Percentiles rank a stretch among this genome's conserved stretches.
Conservation (phyloP, 2,329 filamentous ascomycete species). For the Arthrobotrys sphaeroides region DNA sequence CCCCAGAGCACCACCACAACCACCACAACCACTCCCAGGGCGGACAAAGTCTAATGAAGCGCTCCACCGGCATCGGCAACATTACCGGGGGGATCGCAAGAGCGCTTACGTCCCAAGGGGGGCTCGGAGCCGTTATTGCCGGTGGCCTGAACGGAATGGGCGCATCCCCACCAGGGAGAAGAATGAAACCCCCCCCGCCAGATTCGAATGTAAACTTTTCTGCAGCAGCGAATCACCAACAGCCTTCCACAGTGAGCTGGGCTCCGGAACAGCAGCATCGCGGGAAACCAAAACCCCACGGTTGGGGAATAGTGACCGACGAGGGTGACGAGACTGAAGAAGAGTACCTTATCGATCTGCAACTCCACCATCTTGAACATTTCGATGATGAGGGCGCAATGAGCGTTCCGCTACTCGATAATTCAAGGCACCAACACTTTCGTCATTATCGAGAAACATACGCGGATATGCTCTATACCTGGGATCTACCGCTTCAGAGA, state of each 20-base stretch:
- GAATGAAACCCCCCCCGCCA: not conserved
- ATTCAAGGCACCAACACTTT: slow-evolving; percentile 65
- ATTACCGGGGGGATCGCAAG: slow-evolving; percentile 46
- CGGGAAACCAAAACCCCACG: slow-evolving; percentile 24
- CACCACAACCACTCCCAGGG: slow-evolving; percentile 36
- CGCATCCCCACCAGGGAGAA: slow-evolving; percentile 35
- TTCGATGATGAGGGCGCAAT: slow-evolving; percentile 77
- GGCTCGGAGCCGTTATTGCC: slow-evolving; percentile 38
- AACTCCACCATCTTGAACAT: slow-evolving; percentile 70
- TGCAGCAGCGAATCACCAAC: slow-evolving; percentile 3
- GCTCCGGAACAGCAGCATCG: slow-evolving; percentile 50
- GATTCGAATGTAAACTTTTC: slow-evolving; percentile 9
- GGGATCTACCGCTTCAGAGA: slow-evolving; percentile 71
- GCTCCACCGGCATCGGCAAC: slow-evolving; percentile 44
- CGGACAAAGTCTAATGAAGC: slow-evolving; percentile 14
- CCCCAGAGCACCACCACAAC: slow-evolving; percentile 56
- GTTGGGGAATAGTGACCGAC: slow-evolving; percentile 38
- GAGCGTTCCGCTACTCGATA: slow-evolving; percentile 69
- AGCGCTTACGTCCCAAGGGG: slow-evolving; percentile 42
- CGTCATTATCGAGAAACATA: slow-evolving; percentile 73
- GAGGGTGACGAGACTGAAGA: slow-evolving; percentile 45
- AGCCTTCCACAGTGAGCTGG: slow-evolving; percentile 38
- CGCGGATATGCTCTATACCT: slow-evolving; percentile 74
- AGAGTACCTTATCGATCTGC: slow-evolving; percentile 62
- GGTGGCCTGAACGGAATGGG: slow-evolving; percentile 37